phyloP scores from a whole-genome alignment of 2,329 filamentous ascomycete species.

The Xylaria arbuscula region DNA sequence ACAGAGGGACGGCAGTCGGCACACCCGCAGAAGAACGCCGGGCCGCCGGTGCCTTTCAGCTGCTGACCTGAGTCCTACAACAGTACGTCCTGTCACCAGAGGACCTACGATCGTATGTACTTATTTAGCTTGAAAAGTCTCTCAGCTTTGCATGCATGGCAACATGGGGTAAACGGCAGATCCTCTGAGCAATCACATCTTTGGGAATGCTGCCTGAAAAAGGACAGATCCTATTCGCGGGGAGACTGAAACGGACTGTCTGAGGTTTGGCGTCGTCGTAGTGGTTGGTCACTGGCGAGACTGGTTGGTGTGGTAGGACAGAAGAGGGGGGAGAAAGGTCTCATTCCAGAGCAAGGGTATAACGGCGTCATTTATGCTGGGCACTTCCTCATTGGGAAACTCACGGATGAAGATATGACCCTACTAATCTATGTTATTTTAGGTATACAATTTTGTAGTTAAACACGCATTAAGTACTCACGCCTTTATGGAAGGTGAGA shows the following conservation, averaged over 20 bases:
- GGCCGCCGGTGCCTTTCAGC: background rate
- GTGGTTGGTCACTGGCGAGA: too few species aligned
- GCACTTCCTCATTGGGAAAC: constrained; percentile 27
- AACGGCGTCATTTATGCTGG: background rate
- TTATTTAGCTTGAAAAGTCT: background rate
- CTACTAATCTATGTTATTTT: background rate
- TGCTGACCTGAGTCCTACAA: constrained; percentile 9
- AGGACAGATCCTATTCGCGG: constrained; percentile 15
- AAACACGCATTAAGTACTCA: background rate
- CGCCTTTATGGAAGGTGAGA: background rate
- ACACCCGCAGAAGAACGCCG: background rate
- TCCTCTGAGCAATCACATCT: background rate
- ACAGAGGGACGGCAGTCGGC: constrained; percentile 9
- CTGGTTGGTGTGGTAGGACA: constrained; percentile 6
- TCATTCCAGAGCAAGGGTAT: background rate
- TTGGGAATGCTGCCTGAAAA: background rate
- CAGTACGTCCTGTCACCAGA: background rate
- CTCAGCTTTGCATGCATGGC: constrained; percentile 21
- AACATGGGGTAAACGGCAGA: constrained; percentile 17
- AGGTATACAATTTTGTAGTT: background rate
- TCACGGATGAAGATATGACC: background rate
- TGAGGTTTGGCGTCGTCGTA: background rate
- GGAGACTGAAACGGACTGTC: constrained; percentile 21
- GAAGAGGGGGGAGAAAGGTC: too few species aligned
- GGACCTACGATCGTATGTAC: background rate